phyloP scores from a whole-genome alignment of 192 early-diverging fungal species.

The Backusella psychrophila region DNA sequence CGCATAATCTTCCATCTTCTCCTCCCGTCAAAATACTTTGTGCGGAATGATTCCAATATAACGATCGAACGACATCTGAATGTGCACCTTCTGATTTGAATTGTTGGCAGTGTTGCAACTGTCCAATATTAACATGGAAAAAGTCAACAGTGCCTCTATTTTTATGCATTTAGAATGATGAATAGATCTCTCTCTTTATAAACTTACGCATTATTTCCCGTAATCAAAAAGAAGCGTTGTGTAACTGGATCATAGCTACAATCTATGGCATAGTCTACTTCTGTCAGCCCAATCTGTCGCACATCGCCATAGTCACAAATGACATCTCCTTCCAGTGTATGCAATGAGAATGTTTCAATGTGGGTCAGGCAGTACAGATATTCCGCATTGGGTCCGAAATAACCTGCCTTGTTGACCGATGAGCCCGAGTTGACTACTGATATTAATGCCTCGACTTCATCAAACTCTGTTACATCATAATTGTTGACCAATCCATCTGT shows the following conservation, averaged over 20 bases:
- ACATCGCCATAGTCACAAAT: conserved; percentile 85
- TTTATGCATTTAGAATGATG: not conserved
- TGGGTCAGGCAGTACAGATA: conserved; percentile 88
- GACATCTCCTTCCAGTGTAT: conserved; percentile 59
- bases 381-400: conserved; percentile 88
- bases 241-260: conserved; percentile 67
- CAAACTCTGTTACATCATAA: conserved; percentile 64
- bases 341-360: conserved; percentile 87
- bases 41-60: conserved; percentile 64
- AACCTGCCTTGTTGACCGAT: conserved; percentile 83
- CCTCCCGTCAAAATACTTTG: conserved; percentile 70
- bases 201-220: conserved; percentile 71
- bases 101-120: conserved; percentile 73
- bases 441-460: conserved; percentile 89
- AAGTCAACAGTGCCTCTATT: conserved; percentile 72
- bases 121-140: conserved; percentile 76
- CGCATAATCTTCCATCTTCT: conserved; percentile 72
- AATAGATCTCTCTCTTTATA: not conserved
- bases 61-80: conserved; percentile 79
- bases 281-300: conserved; percentile 47
- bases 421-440: conserved; percentile 81
- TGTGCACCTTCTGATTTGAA: conserved; percentile 69
- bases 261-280: conserved; percentile 82
- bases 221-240: conserved; percentile 74
- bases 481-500: conserved; percentile 79